Evolutionary conservation across 2,329 filamentous ascomycete genomes (phyloP).

Genomic region (Bipolaris sorokiniana): DNA sequence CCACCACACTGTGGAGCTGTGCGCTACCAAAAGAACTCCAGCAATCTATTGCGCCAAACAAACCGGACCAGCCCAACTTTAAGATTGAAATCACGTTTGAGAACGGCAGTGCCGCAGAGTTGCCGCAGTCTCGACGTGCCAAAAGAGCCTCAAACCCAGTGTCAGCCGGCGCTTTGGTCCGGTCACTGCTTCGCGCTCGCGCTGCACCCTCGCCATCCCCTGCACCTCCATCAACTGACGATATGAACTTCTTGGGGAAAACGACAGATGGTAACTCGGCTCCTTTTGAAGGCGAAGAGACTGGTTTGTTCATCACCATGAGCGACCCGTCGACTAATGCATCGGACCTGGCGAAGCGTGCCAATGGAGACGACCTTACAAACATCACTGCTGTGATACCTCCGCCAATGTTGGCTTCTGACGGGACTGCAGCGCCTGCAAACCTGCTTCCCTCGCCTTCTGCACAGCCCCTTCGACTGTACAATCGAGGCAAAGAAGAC

Average conservation of each 20-base stretch:
- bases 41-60: conserved; percentile 65
- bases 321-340: conserved; percentile 51
- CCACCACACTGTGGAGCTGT: conserved; percentile 84
- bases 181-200: conserved; percentile 39
- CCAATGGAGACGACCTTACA: conserved; percentile 27
- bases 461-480: conserved; percentile 80
- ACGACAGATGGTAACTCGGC: conserved; percentile 77
- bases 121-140: conserved; percentile 12
- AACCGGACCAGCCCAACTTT: conserved; percentile 75
- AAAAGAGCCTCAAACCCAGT: conserved; percentile 68
- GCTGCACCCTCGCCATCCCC: conserved; percentile 58
- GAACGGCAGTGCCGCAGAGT: conserved; percentile 55
- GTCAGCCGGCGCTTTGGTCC: conserved; percentile 44
- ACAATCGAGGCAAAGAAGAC: conserved; percentile 76
- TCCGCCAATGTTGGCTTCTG: conserved; percentile 64
- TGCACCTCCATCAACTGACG: conserved; percentile 65
- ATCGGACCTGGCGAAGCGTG: conserved; percentile 48
- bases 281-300: conserved; percentile 80
- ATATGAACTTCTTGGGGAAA: conserved; percentile 82
- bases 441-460: conserved; percentile 72
- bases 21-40: conserved; percentile 80
- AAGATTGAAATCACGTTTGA: conserved; percentile 73
- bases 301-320: conserved; percentile 86
- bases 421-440: conserved; percentile 76
- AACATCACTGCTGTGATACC: conserved; percentile 66